These are phyloP conservation scores for Pugionium dolabratum DNA, from an alignment of 345 rosid species.

Conservation along the genomic window DNA sequence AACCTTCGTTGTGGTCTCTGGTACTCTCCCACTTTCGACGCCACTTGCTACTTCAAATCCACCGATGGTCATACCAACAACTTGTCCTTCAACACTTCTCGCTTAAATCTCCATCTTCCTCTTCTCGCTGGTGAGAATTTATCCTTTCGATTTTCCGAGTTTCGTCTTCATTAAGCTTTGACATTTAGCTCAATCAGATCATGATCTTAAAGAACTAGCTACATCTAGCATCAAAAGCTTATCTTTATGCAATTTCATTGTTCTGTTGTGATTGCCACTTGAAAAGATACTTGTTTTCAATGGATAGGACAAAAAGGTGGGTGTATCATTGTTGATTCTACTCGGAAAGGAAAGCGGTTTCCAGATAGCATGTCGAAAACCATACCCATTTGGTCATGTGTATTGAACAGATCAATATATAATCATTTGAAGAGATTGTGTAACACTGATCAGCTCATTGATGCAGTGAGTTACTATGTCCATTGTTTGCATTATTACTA, in stretches of 20 bases:
- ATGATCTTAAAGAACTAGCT: background rate
- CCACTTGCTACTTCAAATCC: conserved; percentile 93
- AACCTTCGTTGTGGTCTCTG: conserved; percentile 98
- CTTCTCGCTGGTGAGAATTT: conserved; percentile 57
- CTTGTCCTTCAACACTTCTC: conserved; percentile 77
- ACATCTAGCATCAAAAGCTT: background rate
- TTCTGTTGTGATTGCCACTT: conserved; percentile 9
- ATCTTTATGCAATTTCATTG: conserved; percentile 5
- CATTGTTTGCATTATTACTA: background rate
- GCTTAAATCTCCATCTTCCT: conserved; percentile 87
- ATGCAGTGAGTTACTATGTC: conserved; percentile 48
- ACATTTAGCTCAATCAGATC: background rate
- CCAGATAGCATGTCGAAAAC: conserved; percentile 98
- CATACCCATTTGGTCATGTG: conserved; percentile 89
- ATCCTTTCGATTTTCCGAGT: background rate
- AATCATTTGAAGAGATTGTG: conserved; percentile 42
- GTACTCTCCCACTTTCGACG: conserved; percentile 66
- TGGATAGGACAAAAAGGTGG: conserved; percentile 89
- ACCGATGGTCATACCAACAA: conserved; percentile 94
- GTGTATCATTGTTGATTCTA: conserved; percentile 81
- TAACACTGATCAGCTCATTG: conserved; percentile 30
- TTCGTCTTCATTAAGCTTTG: background rate
- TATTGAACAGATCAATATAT: conserved; percentile 65
- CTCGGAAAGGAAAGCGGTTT: conserved; percentile 87
- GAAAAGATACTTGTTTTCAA: conserved; percentile 17